phyloP scores from a whole-genome alignment of 148 eudicot species.

The Rhododendron griersonianum region DNA sequence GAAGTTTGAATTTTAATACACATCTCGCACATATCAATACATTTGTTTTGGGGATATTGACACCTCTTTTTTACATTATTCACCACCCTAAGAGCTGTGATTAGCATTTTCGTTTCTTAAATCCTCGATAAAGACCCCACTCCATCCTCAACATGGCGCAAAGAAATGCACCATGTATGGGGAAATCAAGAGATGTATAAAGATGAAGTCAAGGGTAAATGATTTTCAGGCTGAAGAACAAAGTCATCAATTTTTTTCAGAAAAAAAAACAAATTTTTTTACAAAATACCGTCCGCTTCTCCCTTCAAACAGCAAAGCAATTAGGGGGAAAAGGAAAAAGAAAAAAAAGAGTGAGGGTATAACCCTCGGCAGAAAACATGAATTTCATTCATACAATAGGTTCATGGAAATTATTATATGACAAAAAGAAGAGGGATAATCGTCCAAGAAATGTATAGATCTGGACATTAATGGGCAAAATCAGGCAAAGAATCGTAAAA shows the following conservation, averaged over 20 bases:
- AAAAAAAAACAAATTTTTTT: background rate
- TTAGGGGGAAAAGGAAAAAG: background rate
- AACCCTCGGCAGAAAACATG: background rate
- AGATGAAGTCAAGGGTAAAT: background rate
- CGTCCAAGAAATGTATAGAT: background rate
- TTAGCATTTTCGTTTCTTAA: background rate
- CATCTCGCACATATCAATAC: no score
- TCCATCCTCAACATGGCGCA: background rate
- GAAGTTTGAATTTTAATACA: background rate
- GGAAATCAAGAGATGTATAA: background rate
- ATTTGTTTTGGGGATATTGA: no score
- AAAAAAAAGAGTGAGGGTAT: background rate
- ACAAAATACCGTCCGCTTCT: background rate
- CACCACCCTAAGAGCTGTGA: background rate
- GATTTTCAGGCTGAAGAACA: conserved; percentile 3
- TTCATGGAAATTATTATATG: background rate
- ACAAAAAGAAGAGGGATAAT: background rate
- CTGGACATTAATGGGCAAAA: background rate
- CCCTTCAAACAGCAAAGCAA: background rate
- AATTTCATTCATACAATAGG: background rate
- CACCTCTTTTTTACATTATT: no score
- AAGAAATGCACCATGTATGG: background rate
- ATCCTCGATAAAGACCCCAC: background rate
- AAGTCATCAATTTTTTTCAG: background rate
- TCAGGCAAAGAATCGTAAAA: background rate